These are phyloP conservation scores for Magnusiomyces paraingens DNA, from an alignment of 1,139 yeast genomes.

Conservation along the genomic window DNA sequence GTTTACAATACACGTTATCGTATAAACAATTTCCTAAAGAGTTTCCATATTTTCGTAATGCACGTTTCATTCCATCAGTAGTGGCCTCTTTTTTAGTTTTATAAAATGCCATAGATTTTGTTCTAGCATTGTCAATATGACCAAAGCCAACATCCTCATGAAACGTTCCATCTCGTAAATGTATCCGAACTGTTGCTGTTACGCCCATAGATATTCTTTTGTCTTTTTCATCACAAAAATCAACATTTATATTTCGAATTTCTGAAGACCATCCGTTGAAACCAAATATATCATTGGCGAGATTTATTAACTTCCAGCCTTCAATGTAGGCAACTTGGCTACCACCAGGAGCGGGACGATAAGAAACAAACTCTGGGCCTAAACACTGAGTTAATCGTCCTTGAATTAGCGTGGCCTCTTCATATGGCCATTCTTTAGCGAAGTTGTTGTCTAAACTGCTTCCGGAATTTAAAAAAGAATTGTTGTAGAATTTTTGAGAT, in stretches of 20 bases:
- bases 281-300: conserved; percentile 65
- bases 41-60: conserved; percentile 71
- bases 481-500: background rate
- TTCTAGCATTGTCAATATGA: conserved; percentile 55
- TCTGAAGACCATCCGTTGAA: conserved; percentile 58
- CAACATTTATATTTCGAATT: conserved; percentile 35
- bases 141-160: conserved; percentile 81
- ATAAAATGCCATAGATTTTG: conserved; percentile 63
- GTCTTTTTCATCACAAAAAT: conserved; percentile 32
- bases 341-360: conserved; percentile 58
- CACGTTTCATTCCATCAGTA: conserved; percentile 71
- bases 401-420: conserved; percentile 17
- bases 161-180: conserved; percentile 62
- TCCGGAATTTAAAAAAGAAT: background rate
- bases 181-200: conserved; percentile 61
- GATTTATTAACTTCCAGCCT: conserved; percentile 40
- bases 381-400: conserved; percentile 33
- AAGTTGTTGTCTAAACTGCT: background rate
- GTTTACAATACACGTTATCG: conserved; percentile 49
- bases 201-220: conserved; percentile 35
- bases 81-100: conserved; percentile 72
- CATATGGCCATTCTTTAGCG: background rate
- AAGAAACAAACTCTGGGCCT: conserved; percentile 88
- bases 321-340: conserved; percentile 37
- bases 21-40: conserved; percentile 71